Base-by-base conservation (phyloP, 176 grass and related monocot species). In the Avena insularis region DNA sequence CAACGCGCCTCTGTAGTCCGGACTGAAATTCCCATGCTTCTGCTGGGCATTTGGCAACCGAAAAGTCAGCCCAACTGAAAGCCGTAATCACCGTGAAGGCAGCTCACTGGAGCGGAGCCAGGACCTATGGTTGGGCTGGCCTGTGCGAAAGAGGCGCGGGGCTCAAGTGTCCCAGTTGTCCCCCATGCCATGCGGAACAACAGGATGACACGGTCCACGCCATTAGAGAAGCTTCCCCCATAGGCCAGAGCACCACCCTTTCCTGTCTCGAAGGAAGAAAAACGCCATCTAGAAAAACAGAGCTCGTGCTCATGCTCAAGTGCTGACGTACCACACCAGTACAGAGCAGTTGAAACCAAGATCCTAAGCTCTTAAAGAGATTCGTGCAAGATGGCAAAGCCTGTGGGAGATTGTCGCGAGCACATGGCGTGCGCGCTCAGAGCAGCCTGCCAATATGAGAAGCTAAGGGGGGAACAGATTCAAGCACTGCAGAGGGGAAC, bases 371-470 rank as follows among this genome's bases (percentile, higher is more conserved):
- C 40, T 43, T 33, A 25, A 79, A 53, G 31, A 84, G 73, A 55
- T 3, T 35, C 3, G 33, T 35, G 33, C 33, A 35, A 35, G 33
- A 35, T 35, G 33, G 33, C 33, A 35, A 35, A 35, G 33, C 33
- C 33, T 35, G 33, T 35, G 33, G 33, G 33, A 4, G 33, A 35
- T 35, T 35, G 53, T 81, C 77, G 81, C 88, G 48, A 85, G 88
- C 82, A 89, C 58, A 65, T 85, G 56, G 75, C 0, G 76, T 35
- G 47, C 79, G 87, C 75, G 23, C 40, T 9, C 54, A 20, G n/a
- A 57, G 49, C 72, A 20, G 62, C 38, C 12, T 54, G 76, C 71
- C 27, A 51, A 10, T 10, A 56, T 4, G 53, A 56, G 53, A 57
- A 57, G 55, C 55, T 7, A 40, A 35, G 49, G 71, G 10, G 15